phyloP scores from a whole-genome alignment of 2,329 filamentous ascomycete genomes.

The Raffaelea ambrosiae region DNA sequence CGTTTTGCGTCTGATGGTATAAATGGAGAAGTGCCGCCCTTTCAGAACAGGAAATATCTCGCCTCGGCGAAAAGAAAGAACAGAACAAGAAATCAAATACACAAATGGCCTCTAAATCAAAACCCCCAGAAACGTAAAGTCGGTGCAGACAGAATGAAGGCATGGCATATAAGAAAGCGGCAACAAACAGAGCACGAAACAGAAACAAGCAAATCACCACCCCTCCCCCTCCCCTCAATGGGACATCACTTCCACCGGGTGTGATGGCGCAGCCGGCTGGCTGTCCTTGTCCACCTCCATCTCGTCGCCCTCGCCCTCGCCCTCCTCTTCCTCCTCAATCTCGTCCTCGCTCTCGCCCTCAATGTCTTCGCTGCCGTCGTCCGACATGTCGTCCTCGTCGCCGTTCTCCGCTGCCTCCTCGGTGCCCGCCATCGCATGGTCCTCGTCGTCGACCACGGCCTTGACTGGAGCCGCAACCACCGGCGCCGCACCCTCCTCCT shows the following conservation, averaged over 20 bases:
- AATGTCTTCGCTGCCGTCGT: constrained; percentile 29
- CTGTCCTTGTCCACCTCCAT: constrained; percentile 28
- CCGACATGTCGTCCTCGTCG: constrained; percentile 27
- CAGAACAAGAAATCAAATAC: too few species aligned
- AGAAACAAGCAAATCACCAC: not conserved
- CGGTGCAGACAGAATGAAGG: too few species aligned
- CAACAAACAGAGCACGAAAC: too few species aligned
- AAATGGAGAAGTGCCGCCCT: too few species aligned
- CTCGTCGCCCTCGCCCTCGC: constrained; percentile 20
- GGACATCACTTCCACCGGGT: constrained; percentile 19
- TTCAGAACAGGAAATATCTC: too few species aligned
- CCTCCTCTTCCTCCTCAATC: constrained; percentile 24
- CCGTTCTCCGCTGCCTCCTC: constrained; percentile 18
- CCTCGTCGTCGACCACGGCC: constrained; percentile 13
- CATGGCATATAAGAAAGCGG: too few species aligned
- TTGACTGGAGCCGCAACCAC: constrained; percentile 7
- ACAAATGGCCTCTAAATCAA: too few species aligned
- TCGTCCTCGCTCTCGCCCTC: constrained; percentile 31
- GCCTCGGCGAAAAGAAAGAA: too few species aligned
- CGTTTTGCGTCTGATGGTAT: too few species aligned
- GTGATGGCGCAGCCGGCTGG: constrained; percentile 6
- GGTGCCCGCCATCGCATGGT: constrained; percentile 24
- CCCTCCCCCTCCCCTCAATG: constrained; percentile 10
- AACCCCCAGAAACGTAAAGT: too few species aligned
- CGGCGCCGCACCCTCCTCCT: constrained; percentile 23